Evolutionary conservation across 1,139 yeast genomes (phyloP).

Genomic region (Hyphopichia burtonii): DNA sequence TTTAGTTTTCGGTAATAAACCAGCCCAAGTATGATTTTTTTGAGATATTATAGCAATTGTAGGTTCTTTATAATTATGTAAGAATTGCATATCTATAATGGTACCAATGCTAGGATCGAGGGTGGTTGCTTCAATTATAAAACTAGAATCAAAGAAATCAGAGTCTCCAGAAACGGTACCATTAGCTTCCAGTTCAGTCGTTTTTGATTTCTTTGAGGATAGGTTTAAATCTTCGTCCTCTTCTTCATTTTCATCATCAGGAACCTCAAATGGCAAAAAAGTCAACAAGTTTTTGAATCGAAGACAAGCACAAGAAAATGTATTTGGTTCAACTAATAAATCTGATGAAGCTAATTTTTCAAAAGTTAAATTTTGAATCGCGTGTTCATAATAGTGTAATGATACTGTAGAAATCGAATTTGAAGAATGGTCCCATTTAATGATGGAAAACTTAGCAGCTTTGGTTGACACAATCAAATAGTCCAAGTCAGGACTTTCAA

Average conservation of each 20-base stretch:
- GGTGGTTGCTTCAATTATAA: slow-evolving; percentile 55
- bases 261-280: slow-evolving; percentile 62
- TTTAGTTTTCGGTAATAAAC: slow-evolving; percentile 56
- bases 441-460: slow-evolving; percentile 72
- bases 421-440: slow-evolving; percentile 63
- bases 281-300: slow-evolving; percentile 72
- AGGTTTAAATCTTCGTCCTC: slow-evolving; percentile 33
- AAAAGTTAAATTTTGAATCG: slow-evolving; percentile 51
- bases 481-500: slow-evolving; percentile 52
- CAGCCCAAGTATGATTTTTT: slow-evolving; percentile 73
- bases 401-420: slow-evolving; percentile 67
- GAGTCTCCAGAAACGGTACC: neutral
- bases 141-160: slow-evolving; percentile 46
- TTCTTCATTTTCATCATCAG: slow-evolving; percentile 45
- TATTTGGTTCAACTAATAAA: slow-evolving; percentile 64
- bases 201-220: slow-evolving; percentile 4
- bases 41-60: slow-evolving; percentile 73
- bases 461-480: slow-evolving; percentile 68
- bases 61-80: slow-evolving; percentile 74
- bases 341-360: slow-evolving; percentile 47
- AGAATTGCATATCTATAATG: slow-evolving; percentile 65
- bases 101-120: slow-evolving; percentile 58
- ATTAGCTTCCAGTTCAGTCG: neutral
- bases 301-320: slow-evolving; percentile 58
- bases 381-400: slow-evolving; percentile 82